These are phyloP conservation scores for Fusarium sp. DNA, from an alignment of 2,329 filamentous ascomycete species.

Conservation along the genomic window DNA sequence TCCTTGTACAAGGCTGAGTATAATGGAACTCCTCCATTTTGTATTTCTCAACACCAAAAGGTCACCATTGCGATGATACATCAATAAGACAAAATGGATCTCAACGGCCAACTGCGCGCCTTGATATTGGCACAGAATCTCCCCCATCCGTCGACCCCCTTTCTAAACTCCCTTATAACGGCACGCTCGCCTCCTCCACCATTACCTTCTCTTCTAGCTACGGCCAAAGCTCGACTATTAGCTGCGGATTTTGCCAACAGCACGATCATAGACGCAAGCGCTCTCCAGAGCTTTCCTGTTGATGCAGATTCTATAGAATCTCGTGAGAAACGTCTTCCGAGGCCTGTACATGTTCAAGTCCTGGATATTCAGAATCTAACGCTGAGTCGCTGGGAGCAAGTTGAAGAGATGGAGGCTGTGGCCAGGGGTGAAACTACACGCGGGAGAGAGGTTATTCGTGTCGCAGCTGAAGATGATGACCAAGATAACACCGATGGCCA, in stretches of 20 bases:
- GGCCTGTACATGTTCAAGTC: slow-evolving; percentile 82
- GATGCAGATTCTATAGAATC: slow-evolving; percentile 66
- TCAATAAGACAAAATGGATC: slow-evolving; percentile 49
- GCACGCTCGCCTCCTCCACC: slow-evolving; percentile 70
- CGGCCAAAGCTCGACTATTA: slow-evolving; percentile 84
- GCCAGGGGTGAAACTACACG: slow-evolving; percentile 79
- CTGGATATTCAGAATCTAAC: slow-evolving; percentile 88
- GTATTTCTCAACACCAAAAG: slow-evolving; percentile 26
- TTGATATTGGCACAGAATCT: slow-evolving; percentile 67
- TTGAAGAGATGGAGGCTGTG: slow-evolving; percentile 82
- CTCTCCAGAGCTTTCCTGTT: slow-evolving; percentile 62
- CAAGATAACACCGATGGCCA: slow-evolving; percentile 61
- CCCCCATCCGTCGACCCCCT: slow-evolving; percentile 66
- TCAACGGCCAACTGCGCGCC: slow-evolving; percentile 63
- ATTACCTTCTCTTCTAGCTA: slow-evolving; percentile 79
- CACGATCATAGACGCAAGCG: slow-evolving; percentile 61
- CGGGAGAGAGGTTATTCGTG: slow-evolving; percentile 85
- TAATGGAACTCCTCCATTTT: slow-evolving; percentile 3
- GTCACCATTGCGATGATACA: slow-evolving; percentile 6
- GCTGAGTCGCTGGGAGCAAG: slow-evolving; percentile 84
- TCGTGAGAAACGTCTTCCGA: slow-evolving; percentile 68
- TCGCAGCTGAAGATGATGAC: slow-evolving; percentile 62
- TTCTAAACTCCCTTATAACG: slow-evolving; percentile 74
- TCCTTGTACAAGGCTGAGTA: slow-evolving; percentile 37
- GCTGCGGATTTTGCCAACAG: slow-evolving; percentile 76